Evolutionary conservation across 75 land plant genomes (phyloP).

Genomic region (Selaginella tamariscina): DNA sequence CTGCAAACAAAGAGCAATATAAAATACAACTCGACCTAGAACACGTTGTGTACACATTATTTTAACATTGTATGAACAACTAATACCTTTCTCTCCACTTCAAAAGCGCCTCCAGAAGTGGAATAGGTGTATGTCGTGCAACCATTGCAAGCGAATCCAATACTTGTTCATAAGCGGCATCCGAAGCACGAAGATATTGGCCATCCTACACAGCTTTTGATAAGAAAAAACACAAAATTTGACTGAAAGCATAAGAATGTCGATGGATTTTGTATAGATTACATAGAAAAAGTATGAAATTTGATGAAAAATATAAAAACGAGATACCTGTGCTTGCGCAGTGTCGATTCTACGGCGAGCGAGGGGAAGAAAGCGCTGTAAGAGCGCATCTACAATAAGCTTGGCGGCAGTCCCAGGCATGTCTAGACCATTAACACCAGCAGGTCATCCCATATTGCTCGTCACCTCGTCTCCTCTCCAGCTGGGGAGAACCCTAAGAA

Average conservation of each 20-base stretch:
- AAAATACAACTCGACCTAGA: neutral
- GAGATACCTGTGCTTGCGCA: conserved; percentile 85
- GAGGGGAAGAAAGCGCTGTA: conserved; percentile 89
- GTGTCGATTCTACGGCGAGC: conserved; percentile 98
- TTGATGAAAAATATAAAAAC: neutral
- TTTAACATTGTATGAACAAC: neutral
- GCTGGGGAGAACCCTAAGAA: too few species aligned
- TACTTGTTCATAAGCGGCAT: conserved; percentile 97
- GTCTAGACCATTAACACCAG: too few species aligned
- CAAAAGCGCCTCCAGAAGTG: conserved; percentile 86
- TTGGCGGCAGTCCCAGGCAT: conserved; percentile 83
- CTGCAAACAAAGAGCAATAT: conserved; percentile 31
- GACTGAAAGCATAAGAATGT: neutral
- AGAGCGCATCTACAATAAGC: conserved; percentile 88
- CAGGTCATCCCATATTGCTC: too few species aligned
- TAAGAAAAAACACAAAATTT: neutral
- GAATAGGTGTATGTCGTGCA: conserved; percentile 90
- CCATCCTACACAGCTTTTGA: conserved; percentile 59
- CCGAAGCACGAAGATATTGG: conserved; percentile 90
- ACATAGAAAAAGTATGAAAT: neutral
- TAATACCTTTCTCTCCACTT: conserved; percentile 89
- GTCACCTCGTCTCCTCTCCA: too few species aligned
- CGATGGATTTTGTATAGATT: neutral
- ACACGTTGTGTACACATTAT: too few species aligned
- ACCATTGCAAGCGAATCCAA: conserved; percentile 97